A percentile compares a stretch with the other conserved stretches of the same genome.
Evolutionary conservation across 768 basidiomycete species (phyloP).

Genomic region (Phylloporus sp.): DNA sequence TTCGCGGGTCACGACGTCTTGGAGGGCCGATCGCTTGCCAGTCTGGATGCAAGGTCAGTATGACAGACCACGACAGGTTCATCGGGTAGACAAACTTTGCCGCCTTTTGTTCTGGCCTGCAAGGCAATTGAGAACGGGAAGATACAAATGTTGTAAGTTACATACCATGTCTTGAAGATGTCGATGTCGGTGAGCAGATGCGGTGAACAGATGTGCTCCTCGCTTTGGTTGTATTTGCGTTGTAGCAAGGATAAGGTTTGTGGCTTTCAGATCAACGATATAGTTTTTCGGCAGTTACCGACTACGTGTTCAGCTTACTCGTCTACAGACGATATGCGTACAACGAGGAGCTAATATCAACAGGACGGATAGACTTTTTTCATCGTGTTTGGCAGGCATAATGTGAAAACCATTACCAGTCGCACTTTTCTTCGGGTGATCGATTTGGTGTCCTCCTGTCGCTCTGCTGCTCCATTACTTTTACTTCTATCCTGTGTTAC

Average conservation of each 20-base stretch:
- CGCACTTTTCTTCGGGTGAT: too few relatives aligned
- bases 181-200: constrained; percentile 50
- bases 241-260: constrained; percentile 51
- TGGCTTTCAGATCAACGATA: constrained; percentile 42
- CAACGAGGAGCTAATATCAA: too few relatives aligned
- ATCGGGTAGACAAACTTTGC: constrained; percentile 20
- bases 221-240: constrained; percentile 36
- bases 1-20: constrained; percentile 97
- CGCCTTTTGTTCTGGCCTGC: constrained; percentile 40
- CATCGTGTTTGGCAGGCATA: too few relatives aligned
- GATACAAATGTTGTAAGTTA: constrained; percentile 3
- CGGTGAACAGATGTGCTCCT: constrained; percentile 5
- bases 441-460: too few relatives aligned
- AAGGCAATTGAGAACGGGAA: constrained; percentile 9
- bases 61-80: constrained; percentile 21
- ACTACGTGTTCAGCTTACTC: too few relatives aligned
- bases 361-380: too few relatives aligned
- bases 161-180: constrained; percentile 70
- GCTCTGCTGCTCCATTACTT: too few relatives aligned
- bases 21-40: constrained; percentile 93
- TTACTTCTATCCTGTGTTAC: not conserved
- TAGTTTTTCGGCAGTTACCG: constrained; percentile 38
- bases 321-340: too few relatives aligned
- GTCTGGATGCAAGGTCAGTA: constrained; percentile 35
- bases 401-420: too few relatives aligned